Conservation (phyloP, 441 rosid species). For the Erysimum pusillum region DNA sequence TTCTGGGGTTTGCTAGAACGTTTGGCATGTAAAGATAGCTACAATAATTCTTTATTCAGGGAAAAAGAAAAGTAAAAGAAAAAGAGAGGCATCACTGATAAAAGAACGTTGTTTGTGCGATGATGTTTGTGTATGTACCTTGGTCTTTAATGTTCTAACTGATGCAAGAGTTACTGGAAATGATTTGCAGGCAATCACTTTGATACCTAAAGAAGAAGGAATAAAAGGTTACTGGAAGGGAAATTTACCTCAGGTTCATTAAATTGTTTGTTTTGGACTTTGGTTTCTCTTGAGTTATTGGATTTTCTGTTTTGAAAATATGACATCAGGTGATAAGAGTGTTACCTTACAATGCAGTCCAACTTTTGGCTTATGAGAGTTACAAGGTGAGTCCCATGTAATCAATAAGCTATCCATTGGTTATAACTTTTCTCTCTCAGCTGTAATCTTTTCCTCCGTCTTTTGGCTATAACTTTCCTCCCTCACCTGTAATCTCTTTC, state of each 20-base stretch:
- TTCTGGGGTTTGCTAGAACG: constrained; percentile 13
- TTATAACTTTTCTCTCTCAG: not conserved
- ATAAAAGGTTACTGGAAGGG: constrained; percentile 97
- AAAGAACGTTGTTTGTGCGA: too few species aligned
- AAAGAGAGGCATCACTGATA: too few species aligned
- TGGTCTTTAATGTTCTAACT: not conserved
- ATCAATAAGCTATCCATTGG: too few species aligned
- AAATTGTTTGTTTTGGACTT: constrained; percentile 7
- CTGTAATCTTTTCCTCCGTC: not conserved
- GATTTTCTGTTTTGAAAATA: constrained; percentile 29
- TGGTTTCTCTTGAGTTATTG: constrained; percentile 4
- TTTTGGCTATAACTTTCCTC: not conserved
- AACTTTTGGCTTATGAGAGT: constrained; percentile 92
- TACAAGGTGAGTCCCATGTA: constrained; percentile 69
- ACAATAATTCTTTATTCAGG: not conserved
- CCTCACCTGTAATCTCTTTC: constrained; percentile 25
- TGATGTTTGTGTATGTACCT: not conserved
- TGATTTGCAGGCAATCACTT: constrained; percentile 66
- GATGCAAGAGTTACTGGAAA: constrained; percentile 27
- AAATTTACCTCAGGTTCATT: constrained; percentile 88
- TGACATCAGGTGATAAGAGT: constrained; percentile 78
- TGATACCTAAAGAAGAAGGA: constrained; percentile 89
- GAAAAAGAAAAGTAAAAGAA: not conserved
- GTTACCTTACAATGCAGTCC: constrained; percentile 92
- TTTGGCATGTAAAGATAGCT: not conserved